Evolutionary conservation across 2,329 filamentous ascomycete species (phyloP).

Genomic region (Whalleya microplaca): DNA sequence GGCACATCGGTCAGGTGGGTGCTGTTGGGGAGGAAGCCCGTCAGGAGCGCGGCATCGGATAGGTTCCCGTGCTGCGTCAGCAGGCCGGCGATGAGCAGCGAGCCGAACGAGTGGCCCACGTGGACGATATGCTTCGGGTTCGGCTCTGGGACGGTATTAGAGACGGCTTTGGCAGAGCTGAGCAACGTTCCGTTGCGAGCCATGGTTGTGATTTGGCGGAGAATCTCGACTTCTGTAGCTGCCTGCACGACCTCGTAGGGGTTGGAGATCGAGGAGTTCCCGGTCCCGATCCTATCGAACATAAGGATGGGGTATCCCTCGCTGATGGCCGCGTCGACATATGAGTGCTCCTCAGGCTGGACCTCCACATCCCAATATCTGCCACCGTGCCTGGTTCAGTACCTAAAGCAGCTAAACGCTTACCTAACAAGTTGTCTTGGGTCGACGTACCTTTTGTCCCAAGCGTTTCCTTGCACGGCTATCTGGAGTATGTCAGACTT

Average conservation of each 20-base stretch:
- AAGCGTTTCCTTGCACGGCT: conserved; percentile 22
- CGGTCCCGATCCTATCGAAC: conserved; percentile 44
- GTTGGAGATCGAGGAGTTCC: conserved; percentile 41
- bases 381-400: conserved; percentile 39
- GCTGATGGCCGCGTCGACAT: conserved; percentile 39
- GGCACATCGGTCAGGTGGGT: conserved; percentile 18
- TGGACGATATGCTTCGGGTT: conserved; percentile 38
- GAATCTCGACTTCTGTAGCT: conserved; percentile 43
- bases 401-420: background rate
- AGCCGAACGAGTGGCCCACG: conserved; percentile 33
- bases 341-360: conserved; percentile 39
- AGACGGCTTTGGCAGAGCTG: conserved; percentile 21
- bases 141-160: conserved; percentile 20
- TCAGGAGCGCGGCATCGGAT: conserved; percentile 44
- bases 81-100: conserved; percentile 34
- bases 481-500: conserved; percentile 39
- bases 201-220: conserved; percentile 41
- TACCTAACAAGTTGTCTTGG: conserved; percentile 1
- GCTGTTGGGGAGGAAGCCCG: conserved; percentile 40
- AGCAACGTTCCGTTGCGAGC: conserved; percentile 40
- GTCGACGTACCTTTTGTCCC: conserved; percentile 11
- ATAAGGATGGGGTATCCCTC: conserved; percentile 45
- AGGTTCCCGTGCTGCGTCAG: conserved; percentile 38
- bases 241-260: conserved; percentile 44
- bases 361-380: conserved; percentile 42